These are phyloP conservation scores for Aspergillus affinis DNA, from an alignment of 495 filamentous ascomycete genomes.

Conservation along the genomic window DNA sequence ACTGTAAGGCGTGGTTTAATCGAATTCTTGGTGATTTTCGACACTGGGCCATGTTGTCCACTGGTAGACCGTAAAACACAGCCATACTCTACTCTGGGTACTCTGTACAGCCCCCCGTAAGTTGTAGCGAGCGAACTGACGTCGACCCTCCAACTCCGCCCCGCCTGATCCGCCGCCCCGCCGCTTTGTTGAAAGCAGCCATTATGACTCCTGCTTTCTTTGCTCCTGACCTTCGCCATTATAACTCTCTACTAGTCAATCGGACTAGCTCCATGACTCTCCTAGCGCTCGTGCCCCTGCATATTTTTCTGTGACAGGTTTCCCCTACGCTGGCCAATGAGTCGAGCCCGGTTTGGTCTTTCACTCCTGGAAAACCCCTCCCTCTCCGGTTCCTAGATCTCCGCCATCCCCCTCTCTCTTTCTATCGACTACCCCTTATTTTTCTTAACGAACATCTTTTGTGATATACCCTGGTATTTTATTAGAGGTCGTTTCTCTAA, in stretches of 20 bases:
- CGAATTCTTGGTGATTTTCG: too few species aligned
- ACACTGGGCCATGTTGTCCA: too few species aligned
- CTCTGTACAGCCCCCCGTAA: neutral
- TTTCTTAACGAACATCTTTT: conserved; percentile 1
- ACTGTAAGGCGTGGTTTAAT: too few species aligned
- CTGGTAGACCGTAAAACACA: too few species aligned
- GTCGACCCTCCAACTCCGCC: conserved; percentile 26
- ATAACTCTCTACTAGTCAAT: neutral
- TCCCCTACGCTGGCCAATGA: neutral
- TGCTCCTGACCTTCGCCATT: neutral
- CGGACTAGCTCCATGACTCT: neutral
- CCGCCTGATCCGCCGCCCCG: conserved; percentile 34
- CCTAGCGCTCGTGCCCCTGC: neutral
- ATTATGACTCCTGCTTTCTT: neutral
- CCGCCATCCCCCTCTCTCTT: conserved; percentile 12
- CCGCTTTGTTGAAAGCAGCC: conserved; percentile 3
- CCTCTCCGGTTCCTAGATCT: neutral
- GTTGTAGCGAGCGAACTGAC: conserved; percentile 10
- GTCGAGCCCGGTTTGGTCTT: neutral
- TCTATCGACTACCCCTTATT: conserved; percentile 16
- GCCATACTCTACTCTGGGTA: too few species aligned
- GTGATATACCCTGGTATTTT: too few species aligned
- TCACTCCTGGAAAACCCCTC: neutral
- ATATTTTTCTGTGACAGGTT: neutral
- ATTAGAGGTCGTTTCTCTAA: conserved; percentile 5